These are phyloP conservation scores for Euphrasia confusa DNA, from an alignment of 257 asterid species.

Conservation along the genomic window DNA sequence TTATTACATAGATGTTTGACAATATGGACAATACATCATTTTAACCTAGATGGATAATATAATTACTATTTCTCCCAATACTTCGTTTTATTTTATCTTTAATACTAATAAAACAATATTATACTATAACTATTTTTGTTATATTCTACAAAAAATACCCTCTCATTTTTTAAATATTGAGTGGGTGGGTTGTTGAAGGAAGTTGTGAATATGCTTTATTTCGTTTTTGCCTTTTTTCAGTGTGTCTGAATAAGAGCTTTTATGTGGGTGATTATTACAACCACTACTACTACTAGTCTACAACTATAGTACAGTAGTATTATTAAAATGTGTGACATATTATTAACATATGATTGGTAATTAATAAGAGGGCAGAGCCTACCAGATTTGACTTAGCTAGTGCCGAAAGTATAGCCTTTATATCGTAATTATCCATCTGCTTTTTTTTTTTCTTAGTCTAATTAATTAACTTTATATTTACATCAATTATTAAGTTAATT, in stretches of 20 bases:
- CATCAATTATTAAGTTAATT: too few species aligned
- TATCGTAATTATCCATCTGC: conserved; percentile 2
- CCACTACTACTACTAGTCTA: conserved; percentile 28
- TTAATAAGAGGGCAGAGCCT: conserved; percentile 19
- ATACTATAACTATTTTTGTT: too few species aligned
- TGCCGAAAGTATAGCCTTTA: conserved; percentile 42
- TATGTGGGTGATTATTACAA: conserved; percentile 35
- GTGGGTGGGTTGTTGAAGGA: conserved; percentile 34
- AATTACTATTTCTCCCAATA: too few species aligned
- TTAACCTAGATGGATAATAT: too few species aligned
- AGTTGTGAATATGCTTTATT: conserved; percentile 19
- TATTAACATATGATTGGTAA: conserved; percentile 53
- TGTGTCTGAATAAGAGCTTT: neutral
- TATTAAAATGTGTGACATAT: conserved; percentile 18
- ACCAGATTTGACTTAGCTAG: conserved; percentile 26
- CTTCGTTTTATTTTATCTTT: too few species aligned
- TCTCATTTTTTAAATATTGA: neutral
- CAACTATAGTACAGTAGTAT: too few species aligned
- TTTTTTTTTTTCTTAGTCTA: conserved; percentile 17
- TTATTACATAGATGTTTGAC: too few species aligned
- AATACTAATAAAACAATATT: too few species aligned
- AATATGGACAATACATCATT: too few species aligned
- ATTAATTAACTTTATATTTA: neutral
- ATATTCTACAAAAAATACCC: neutral
- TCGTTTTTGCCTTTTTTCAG: conserved; percentile 7